phyloP scores from a whole-genome alignment of 129 eudicot species.

The Saussurea involucrata region DNA sequence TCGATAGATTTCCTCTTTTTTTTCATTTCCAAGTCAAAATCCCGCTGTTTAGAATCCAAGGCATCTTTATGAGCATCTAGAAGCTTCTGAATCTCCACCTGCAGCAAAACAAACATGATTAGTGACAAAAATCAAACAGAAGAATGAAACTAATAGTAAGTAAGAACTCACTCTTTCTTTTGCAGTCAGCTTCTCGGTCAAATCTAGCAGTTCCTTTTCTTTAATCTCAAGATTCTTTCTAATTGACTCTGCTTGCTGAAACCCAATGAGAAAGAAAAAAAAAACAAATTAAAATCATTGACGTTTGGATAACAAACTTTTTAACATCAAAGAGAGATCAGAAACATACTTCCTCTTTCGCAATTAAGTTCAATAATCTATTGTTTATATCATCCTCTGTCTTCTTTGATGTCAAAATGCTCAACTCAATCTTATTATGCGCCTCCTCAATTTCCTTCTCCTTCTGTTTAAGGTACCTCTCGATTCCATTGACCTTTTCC shows the following conservation, averaged over 20 bases:
- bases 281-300: neutral
- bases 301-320: neutral
- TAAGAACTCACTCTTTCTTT: constrained; percentile 71
- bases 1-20: constrained; percentile 52
- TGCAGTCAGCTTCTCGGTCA: constrained; percentile 55
- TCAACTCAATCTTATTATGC: constrained; percentile 41
- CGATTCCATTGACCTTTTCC: constrained; percentile 55
- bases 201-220: constrained; percentile 54
- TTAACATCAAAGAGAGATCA: constrained; percentile 3
- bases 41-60: constrained; percentile 44
- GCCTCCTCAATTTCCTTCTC: constrained; percentile 56
- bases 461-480: constrained; percentile 44
- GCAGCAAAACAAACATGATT: constrained; percentile 12
- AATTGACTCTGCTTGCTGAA: constrained; percentile 60
- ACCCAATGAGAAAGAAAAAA: neutral
- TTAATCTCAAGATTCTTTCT: constrained; percentile 49
- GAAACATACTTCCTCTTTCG: constrained; percentile 67
- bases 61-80: constrained; percentile 49
- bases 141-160: neutral
- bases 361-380: constrained; percentile 37
- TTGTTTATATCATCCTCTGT: constrained; percentile 56
- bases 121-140: neutral
- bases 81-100: constrained; percentile 86
- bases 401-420: constrained; percentile 36
- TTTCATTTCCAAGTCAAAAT: constrained; percentile 71